Conservation (phyloP, 225 moss, liverwort and hornwort genomes). For the Polytrichum commune region DNA sequence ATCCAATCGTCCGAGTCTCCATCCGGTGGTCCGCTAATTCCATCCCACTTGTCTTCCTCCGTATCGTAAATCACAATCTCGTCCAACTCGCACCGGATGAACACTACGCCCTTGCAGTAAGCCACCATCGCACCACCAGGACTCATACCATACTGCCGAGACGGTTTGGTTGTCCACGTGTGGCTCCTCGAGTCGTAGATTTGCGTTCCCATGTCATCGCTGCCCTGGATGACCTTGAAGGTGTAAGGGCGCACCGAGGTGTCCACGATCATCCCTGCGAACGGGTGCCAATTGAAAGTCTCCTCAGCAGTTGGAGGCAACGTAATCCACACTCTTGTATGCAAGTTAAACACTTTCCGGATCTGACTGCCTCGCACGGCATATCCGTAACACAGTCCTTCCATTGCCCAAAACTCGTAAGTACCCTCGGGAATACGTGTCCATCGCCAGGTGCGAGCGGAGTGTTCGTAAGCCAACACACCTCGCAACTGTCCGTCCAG, state of each 20-base stretch:
- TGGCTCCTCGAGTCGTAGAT: conserved; percentile 11
- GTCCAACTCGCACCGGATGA: conserved; percentile 16
- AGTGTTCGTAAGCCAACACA: conserved; percentile 24
- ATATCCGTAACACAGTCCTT: conserved; percentile 11
- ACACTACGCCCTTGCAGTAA: conserved; percentile 17
- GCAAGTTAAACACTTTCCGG: conserved; percentile 11
- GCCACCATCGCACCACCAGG: conserved; percentile 14
- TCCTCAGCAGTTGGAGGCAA: conserved; percentile 7
- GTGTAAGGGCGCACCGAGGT: conserved; percentile 5
- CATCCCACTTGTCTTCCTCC: conserved; percentile 5
- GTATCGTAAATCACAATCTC: conserved; percentile 13
- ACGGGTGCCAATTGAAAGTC: not conserved
- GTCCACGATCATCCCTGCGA: conserved; percentile 14
- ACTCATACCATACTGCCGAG: conserved; percentile 5
- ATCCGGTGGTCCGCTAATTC: conserved; percentile 1
- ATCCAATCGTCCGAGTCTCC: conserved; percentile 27
- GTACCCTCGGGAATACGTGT: conserved; percentile 25
- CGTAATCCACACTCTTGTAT: conserved; percentile 17
- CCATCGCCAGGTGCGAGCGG: conserved; percentile 25
- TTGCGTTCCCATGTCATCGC: not conserved
- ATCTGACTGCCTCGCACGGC: no score
- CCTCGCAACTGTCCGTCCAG: conserved; percentile 34
- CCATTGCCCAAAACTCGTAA: conserved; percentile 20
- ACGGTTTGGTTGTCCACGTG: conserved; percentile 16
- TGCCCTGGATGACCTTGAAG: conserved; percentile 9